Percentiles rank a stretch among this genome's conserved stretches.
Conservation (phyloP, 2,329 filamentous ascomycete genomes). For the Apiospora hydei region DNA sequence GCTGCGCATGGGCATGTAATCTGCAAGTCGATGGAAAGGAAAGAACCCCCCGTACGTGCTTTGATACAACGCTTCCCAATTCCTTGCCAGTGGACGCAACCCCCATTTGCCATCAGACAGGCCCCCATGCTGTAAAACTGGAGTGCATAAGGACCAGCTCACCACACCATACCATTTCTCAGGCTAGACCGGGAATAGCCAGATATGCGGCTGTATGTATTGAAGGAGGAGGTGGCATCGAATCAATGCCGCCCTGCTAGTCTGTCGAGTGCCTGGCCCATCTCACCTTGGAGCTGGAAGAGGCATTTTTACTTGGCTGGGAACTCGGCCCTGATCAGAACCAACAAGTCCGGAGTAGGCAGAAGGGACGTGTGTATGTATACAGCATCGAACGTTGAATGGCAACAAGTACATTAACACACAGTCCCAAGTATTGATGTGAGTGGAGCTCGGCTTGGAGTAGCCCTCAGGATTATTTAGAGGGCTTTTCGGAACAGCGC, state of each 20-base stretch:
- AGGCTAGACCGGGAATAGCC: conserved; percentile 8
- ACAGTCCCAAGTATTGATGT: not conserved
- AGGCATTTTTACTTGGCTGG: conserved; percentile 8
- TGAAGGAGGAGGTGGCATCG: conserved; percentile 6
- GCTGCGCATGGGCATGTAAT: not conserved
- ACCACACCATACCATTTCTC: conserved; percentile 7
- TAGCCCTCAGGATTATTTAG: not conserved
- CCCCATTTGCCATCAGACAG: not conserved
- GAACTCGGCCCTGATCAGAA: not conserved
- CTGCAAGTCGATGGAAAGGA: conserved; percentile 21
- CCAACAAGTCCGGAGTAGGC: not conserved
- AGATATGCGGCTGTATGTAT: conserved; percentile 18
- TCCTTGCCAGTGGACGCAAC: not conserved
- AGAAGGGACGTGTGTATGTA: not conserved
- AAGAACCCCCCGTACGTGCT: not conserved
- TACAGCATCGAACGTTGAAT: not conserved
- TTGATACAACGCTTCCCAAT: not conserved
- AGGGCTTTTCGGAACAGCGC: conserved; percentile 9
- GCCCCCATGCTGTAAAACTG: conserved; percentile 18
- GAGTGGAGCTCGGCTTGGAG: conserved; percentile 1
- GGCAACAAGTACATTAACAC: not conserved
- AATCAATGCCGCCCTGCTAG: conserved; percentile 16
- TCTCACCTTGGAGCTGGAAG: conserved; percentile 13
- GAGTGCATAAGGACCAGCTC: conserved; percentile 20
- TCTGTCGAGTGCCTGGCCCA: conserved; percentile 9